Base-by-base conservation (phyloP, 768 basidiomycete genomes). In the Phlebiopsis flavidoalba region DNA sequence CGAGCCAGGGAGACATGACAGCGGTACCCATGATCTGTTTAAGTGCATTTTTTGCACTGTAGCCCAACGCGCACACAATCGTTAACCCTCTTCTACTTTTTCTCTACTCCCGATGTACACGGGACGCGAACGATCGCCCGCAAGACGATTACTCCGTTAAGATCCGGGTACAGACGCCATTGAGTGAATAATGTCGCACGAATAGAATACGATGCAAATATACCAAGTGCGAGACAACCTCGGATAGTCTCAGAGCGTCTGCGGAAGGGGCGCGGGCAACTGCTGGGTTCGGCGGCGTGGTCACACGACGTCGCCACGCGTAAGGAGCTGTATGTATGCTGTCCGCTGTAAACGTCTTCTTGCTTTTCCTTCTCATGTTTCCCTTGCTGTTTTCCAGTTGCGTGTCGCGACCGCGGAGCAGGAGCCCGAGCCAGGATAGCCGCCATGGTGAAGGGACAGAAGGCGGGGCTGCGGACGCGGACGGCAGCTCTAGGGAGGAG, bases 201-300 rank as follows among this genome's bases (percentile, higher is more conserved):
- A 91, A 82, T 2, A 80, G 80, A 2, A 88, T 83, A n/a, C 0
- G 88, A 89, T 0, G 87, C 81, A 61, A n/a, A 85, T 77, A 72
- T 92, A 93, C n/a, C 33, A 92, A 66, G 8, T 86, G 83, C 3
- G 89, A 70, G n/a, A n/a, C n/a, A n/a, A n/a, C 91, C 91, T 79
- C 93, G 88, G 15, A 91, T 75, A 51, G n/a, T n/a, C 83, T 81
- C 46, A 91, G n/a, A n/a, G 75, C 0, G 83, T 88, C 54, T 80
- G 77, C 1, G 89, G 88, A 58, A 92, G 86, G 0, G 90, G 88
- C 5, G 83, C 66, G 2, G 88, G 90, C 33, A 91, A 76, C 8
- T n/a, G n/a, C n/a, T n/a, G 77, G 75, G 0, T 77, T 73, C 1
- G 89, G 90, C 0, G 89, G 91, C 0, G 84, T 89, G 6, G n/a